phyloP scores from a whole-genome alignment of 495 filamentous ascomycete species.

The Aspergillus sclerotioniger region DNA sequence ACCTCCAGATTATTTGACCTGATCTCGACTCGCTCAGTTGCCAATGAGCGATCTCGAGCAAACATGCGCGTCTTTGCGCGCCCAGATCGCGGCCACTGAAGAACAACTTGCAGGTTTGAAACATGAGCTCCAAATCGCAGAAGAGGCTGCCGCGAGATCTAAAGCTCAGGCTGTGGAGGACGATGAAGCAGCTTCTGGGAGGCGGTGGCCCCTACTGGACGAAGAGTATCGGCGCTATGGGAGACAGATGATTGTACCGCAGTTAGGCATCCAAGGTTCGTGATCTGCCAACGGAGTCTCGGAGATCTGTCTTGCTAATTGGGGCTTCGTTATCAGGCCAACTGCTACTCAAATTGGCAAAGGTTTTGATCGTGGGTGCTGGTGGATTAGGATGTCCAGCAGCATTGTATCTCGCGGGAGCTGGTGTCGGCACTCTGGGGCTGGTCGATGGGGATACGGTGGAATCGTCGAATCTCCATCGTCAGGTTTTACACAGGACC shows the following conservation, averaged over 20 bases:
- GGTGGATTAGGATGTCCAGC: slow-evolving; percentile 92
- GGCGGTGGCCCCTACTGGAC: slow-evolving; percentile 59
- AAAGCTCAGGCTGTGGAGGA: slow-evolving; percentile 9
- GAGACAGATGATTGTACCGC: slow-evolving; percentile 86
- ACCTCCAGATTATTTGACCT: not conserved
- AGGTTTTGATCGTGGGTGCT: slow-evolving; percentile 82
- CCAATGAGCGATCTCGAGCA: slow-evolving; percentile 27
- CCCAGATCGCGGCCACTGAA: slow-evolving; percentile 41
- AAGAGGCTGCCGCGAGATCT: slow-evolving; percentile 27
- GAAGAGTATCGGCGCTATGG: slow-evolving; percentile 85
- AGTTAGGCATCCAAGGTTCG: slow-evolving; percentile 74
- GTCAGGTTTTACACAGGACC: slow-evolving; percentile 79
- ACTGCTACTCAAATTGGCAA: slow-evolving; percentile 65
- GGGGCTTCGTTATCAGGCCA: slow-evolving; percentile 57
- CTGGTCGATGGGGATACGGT: slow-evolving; percentile 86
- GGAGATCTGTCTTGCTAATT: slow-evolving; percentile 6
- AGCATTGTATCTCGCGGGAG: slow-evolving; percentile 82
- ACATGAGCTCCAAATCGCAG: slow-evolving; percentile 34
- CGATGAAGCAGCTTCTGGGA: slow-evolving; percentile 7
- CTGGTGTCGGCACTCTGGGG: slow-evolving; percentile 80
- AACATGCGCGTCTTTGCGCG: slow-evolving; percentile 39
- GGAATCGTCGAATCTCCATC: slow-evolving; percentile 87
- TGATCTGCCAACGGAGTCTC: not conserved
- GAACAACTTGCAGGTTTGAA: slow-evolving; percentile 36
- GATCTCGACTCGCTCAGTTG: not conserved